These are phyloP conservation scores for Shiraia sp. DNA, from an alignment of 2,329 filamentous ascomycete genomes.

Conservation along the genomic window DNA sequence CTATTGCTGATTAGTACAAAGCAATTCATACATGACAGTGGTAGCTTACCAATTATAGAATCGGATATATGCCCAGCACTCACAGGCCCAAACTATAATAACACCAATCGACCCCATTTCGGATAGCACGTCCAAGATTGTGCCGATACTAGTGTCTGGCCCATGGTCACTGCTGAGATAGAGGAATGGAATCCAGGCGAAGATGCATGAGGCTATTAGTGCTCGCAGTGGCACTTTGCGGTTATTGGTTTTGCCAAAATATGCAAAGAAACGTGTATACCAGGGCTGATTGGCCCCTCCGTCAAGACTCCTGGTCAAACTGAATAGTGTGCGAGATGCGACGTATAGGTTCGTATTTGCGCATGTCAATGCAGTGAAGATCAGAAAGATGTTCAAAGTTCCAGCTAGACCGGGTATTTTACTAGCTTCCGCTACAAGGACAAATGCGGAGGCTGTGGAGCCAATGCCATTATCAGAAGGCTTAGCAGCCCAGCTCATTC, in stretches of 20 bases:
- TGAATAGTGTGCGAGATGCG: conserved; percentile 41
- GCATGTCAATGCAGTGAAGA: conserved; percentile 40
- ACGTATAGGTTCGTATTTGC: conserved; percentile 45
- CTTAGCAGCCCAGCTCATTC: no score
- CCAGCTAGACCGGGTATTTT: conserved; percentile 19
- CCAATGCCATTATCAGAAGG: no score
- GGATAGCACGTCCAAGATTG: conserved; percentile 45
- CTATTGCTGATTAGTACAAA: not conserved
- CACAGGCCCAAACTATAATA: conserved; percentile 48
- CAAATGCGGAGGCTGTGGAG: no score
- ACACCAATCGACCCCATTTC: conserved; percentile 45
- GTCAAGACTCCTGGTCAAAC: conserved; percentile 34
- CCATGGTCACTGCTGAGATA: conserved; percentile 31
- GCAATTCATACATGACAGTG: not conserved
- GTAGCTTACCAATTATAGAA: conserved; percentile 40
- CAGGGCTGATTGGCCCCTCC: conserved; percentile 22
- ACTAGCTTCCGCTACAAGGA: conserved; percentile 23
- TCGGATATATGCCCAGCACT: conserved; percentile 48
- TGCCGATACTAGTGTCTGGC: conserved; percentile 27
- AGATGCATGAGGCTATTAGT: conserved; percentile 46
- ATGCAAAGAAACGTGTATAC: conserved; percentile 31
- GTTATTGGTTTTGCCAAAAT: conserved; percentile 37
- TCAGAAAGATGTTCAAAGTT: conserved; percentile 39
- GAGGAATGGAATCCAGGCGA: conserved; percentile 50
- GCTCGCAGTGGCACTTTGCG: conserved; percentile 38